Base-by-base conservation (phyloP, 1,284 basidiomycete species). In the Ganoderma sinense region DNA sequence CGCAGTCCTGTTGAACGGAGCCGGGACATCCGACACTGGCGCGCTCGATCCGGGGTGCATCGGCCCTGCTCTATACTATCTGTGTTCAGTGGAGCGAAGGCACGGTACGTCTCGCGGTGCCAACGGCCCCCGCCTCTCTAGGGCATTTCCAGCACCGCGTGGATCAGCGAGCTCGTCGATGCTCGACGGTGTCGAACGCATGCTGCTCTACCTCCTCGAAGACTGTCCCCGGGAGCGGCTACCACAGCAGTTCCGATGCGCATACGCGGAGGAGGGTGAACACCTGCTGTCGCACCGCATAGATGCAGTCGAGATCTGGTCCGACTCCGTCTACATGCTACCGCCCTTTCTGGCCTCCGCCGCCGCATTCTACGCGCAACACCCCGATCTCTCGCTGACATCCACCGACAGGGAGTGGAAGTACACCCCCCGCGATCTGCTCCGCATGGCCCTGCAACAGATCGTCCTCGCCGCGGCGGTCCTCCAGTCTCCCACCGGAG, bases 261-360 rank as follows among this genome's bases (percentile, higher is more conserved):
- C 11, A 3, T 5, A 8, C n/a, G 33, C 20, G 16, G n/a, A 18
- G 26, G 20, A 43, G 26, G 33, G 65, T 4, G 31, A 48, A 16
- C 18, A 59, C 1, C 63, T 77, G 2, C 65, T 76, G 23, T 78
- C 77, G 23, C 76, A 78, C 56, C 68, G 77, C 23, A 75, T 69
- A 20, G 76, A 77, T 65, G 55, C 64, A 14, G 59, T 72, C 26
- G 67, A 77, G 62, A 73, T 77, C 61, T 78, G 77, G 75, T 76
- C 76, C 6, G 77, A 78, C 53, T 68, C 74, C 1, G 67, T 77
- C 14, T 78, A 77, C 67, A 78, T 76, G 77, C 73, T 75, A 33
- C 69, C 74, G 14, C 74, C 74, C 6, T 77, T 78, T 60, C 75
- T 77, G 20, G 69, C 65, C 14, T 70, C 75, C 18, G 68, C 76